Evolutionary conservation across 345 rosid genomes (phyloP).

Genomic region (Eucalyptus decipiens): DNA sequence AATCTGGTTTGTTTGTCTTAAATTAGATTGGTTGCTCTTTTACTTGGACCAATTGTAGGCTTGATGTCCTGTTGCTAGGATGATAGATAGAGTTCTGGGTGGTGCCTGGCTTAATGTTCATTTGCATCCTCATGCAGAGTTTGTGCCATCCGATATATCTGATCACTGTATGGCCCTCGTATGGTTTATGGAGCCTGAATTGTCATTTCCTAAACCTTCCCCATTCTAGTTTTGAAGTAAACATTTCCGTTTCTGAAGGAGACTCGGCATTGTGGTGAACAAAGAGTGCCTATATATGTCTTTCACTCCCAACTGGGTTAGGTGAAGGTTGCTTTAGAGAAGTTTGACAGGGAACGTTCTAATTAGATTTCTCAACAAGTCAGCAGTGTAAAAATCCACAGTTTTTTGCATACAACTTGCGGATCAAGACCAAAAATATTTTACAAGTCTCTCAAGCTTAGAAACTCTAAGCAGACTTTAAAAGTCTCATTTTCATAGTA

Average conservation of each 20-base stretch:
- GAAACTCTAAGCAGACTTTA: background rate
- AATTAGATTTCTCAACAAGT: background rate
- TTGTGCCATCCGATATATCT: background rate
- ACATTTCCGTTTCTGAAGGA: background rate
- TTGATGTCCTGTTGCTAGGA: background rate
- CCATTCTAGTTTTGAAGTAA: background rate
- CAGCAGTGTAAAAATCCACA: background rate
- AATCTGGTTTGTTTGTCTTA: background rate
- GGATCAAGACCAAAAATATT: background rate
- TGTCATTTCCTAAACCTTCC: background rate
- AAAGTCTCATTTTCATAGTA: background rate
- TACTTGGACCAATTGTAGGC: background rate
- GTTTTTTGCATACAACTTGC: background rate
- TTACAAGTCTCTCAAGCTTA: background rate
- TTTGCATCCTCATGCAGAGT: background rate
- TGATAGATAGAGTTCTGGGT: background rate
- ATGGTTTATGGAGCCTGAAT: background rate
- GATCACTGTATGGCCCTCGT: background rate
- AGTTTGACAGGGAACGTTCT: background rate
- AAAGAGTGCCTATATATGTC: background rate
- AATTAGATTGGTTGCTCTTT: background rate
- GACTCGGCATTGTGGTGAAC: background rate
- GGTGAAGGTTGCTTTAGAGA: background rate
- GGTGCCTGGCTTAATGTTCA: background rate
- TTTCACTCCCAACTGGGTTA: background rate